Conservation (phyloP, 495 filamentous ascomycete genomes). For the Durotheca rogersii region DNA sequence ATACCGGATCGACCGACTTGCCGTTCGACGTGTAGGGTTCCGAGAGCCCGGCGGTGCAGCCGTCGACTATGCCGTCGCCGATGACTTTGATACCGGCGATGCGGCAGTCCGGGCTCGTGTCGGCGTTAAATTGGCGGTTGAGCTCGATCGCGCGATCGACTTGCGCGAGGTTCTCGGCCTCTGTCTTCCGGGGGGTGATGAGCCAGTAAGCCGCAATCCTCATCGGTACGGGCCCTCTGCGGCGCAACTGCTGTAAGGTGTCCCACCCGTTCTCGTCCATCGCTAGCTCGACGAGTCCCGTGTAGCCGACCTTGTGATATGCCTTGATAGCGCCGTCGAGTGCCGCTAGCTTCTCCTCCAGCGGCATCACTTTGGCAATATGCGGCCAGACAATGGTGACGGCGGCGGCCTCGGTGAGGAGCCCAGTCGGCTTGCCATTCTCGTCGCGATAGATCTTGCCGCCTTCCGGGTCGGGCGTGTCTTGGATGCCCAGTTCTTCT, state of each 20-base stretch:
- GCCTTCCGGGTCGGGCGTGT: slow-evolving; percentile 54
- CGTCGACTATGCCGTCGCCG: slow-evolving; percentile 67
- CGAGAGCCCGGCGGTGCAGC: slow-evolving; percentile 62
- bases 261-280: slow-evolving; percentile 66
- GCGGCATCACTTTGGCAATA: slow-evolving; percentile 52
- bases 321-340: slow-evolving; percentile 50
- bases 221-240: slow-evolving; percentile 46
- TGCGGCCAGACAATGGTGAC: slow-evolving; percentile 60
- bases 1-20: slow-evolving; percentile 53
- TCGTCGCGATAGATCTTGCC: slow-evolving; percentile 58
- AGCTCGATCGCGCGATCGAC: slow-evolving; percentile 63
- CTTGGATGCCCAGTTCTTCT: slow-evolving; percentile 50
- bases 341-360: slow-evolving; percentile 55
- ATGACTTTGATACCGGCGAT: slow-evolving; percentile 69
- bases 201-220: slow-evolving; percentile 66
- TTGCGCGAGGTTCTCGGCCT: slow-evolving; percentile 48
- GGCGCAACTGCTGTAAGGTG: slow-evolving; percentile 50
- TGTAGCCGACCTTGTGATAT: slow-evolving; percentile 60
- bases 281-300: slow-evolving; percentile 68
- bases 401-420: slow-evolving; percentile 60
- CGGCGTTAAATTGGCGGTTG: slow-evolving; percentile 45
- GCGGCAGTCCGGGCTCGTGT: slow-evolving; percentile 53
- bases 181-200: slow-evolving; percentile 48
- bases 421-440: slow-evolving; percentile 52
- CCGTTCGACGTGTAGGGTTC: slow-evolving; percentile 59